Percentiles rank a stretch among this genome's conserved stretches.
Conservation (phyloP, 768 basidiomycete species). For the Suillus tomentosus region DNA sequence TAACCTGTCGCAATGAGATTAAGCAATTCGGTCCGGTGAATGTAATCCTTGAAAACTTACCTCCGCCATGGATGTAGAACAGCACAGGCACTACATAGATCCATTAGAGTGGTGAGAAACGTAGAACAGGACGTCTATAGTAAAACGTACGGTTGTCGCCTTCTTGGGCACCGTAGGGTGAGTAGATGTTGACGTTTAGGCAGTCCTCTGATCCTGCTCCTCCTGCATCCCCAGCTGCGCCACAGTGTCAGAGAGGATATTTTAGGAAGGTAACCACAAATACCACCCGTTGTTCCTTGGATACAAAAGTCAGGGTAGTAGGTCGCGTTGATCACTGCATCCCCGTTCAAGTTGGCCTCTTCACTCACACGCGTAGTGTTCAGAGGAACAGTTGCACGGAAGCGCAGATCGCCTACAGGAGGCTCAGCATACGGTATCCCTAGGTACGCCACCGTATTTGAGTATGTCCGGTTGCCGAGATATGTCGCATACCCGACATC, state of each 20-base stretch:
- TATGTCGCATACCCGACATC: slow-evolving; percentile 64
- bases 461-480: slow-evolving; percentile 50
- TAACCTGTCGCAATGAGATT: slow-evolving; percentile 40
- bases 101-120: background rate
- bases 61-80: slow-evolving; percentile 45
- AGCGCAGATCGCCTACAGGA: slow-evolving; percentile 44
- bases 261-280: slow-evolving; percentile 9
- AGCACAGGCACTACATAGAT: slow-evolving; percentile 38
- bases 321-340: slow-evolving; percentile 49
- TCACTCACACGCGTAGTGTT: slow-evolving; percentile 46
- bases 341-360: slow-evolving; percentile 33
- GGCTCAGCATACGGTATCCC: slow-evolving; percentile 50
- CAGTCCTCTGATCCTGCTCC: slow-evolving; percentile 72
- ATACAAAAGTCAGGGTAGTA: slow-evolving; percentile 60
- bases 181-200: slow-evolving; percentile 68
- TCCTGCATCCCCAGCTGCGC: slow-evolving; percentile 54
- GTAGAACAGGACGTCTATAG: background rate
- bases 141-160: slow-evolving; percentile 48
- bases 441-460: slow-evolving; percentile 58
- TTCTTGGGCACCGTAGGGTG: slow-evolving; percentile 48
- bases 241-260: background rate
- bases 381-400: slow-evolving; percentile 52
- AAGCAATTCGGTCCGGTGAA: background rate
- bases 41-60: slow-evolving; percentile 16
- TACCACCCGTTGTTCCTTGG: slow-evolving; percentile 56